Percentiles rank a stretch among this genome's conserved stretches.
phyloP scores from a whole-genome alignment of 257 asterid genomes.

The Penstemon barbatus region DNA sequence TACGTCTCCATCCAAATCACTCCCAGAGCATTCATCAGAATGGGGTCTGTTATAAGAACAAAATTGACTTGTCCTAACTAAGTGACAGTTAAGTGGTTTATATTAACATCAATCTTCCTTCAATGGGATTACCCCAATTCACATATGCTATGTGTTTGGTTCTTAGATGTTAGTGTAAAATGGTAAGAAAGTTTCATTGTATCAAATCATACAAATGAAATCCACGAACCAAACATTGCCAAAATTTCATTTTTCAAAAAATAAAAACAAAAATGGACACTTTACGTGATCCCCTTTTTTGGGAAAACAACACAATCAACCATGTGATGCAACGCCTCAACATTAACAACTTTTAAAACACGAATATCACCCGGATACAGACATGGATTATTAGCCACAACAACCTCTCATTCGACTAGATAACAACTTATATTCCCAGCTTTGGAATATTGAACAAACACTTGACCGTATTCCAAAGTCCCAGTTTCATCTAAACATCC shows the following conservation, averaged over 20 bases:
- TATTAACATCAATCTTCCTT: too few relatives aligned
- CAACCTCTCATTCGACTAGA: constrained; percentile 46
- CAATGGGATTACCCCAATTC: too few relatives aligned
- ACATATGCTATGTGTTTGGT: too few relatives aligned
- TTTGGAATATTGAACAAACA: constrained; percentile 67
- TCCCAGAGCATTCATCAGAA: too few relatives aligned
- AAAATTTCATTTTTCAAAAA: too few relatives aligned
- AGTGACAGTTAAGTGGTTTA: too few relatives aligned
- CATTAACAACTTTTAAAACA: constrained; percentile 59
- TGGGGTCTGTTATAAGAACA: too few relatives aligned
- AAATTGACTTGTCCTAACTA: too few relatives aligned
- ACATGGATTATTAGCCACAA: constrained; percentile 92
- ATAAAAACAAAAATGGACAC: neutral
- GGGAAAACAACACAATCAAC: constrained; percentile 95
- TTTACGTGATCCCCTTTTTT: constrained; percentile 50
- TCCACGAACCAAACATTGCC: neutral
- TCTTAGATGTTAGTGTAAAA: too few relatives aligned
- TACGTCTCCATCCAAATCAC: too few relatives aligned
- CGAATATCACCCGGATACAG: constrained; percentile 77
- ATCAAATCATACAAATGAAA: too few relatives aligned
- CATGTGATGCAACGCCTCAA: constrained; percentile 67
- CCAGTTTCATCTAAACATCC: constrained; percentile 91
- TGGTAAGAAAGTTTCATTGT: too few relatives aligned
- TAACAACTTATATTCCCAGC: constrained; percentile 33
- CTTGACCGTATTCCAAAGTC: constrained; percentile 76